Conservation (phyloP, 2,329 filamentous ascomycete species). For the Pseudogymnoascus sp. region DNA sequence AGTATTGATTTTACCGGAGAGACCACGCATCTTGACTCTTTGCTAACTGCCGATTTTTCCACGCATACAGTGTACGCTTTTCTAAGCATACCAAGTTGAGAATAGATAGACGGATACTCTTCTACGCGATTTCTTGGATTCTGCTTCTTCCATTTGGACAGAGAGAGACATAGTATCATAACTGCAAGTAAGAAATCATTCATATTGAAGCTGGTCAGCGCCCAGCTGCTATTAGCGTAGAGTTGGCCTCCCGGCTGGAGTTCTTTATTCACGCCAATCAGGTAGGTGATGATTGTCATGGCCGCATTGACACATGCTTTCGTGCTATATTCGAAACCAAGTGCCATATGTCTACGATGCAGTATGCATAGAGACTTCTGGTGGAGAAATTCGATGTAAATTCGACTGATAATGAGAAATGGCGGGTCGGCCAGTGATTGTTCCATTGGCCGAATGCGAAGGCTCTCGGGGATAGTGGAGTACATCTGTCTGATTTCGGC, state of each 20-base stretch:
- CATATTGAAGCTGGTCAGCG: constrained; percentile 24
- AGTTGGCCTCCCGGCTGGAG: constrained; percentile 23
- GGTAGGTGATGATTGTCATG: constrained; percentile 19
- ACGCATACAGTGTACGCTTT: constrained; percentile 14
- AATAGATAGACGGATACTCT: neutral
- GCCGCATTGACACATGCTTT: constrained; percentile 20
- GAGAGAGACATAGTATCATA: constrained; percentile 23
- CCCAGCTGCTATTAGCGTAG: constrained; percentile 20
- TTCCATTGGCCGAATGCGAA: constrained; percentile 19
- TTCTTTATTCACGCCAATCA: constrained; percentile 24
- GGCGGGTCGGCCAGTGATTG: constrained; percentile 21
- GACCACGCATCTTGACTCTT: constrained; percentile 15
- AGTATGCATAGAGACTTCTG: constrained; percentile 25
- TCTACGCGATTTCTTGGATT: neutral
- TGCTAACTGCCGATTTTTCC: constrained; percentile 14
- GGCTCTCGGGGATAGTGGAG: constrained; percentile 16
- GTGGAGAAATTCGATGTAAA: constrained; percentile 23
- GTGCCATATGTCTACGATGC: constrained; percentile 26
- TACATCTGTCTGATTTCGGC: constrained; percentile 21
- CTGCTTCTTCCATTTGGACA: constrained; percentile 18
- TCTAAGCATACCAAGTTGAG: constrained; percentile 9
- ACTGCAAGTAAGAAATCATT: constrained; percentile 26
- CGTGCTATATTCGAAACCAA: constrained; percentile 18
- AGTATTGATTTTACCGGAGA: neutral
- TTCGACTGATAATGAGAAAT: constrained; percentile 22